Conservation (phyloP, 1,284 basidiomycete species). For the Ceratobasidium theobromae region DNA sequence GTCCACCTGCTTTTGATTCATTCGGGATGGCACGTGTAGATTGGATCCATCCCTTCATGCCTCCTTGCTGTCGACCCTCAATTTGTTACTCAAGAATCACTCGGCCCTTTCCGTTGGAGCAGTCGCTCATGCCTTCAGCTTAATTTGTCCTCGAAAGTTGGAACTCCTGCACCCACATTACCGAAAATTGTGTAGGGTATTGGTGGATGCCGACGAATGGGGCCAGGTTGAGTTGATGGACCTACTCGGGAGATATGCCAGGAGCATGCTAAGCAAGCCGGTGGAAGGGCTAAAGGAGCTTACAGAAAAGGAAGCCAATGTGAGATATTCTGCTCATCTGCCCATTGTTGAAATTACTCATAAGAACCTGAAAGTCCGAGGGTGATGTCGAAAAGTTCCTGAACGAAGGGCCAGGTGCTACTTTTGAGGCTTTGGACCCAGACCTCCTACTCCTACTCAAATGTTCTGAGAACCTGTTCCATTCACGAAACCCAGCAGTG, state of each 20-base stretch:
- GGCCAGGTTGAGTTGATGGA: constrained; percentile 83
- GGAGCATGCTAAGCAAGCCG: constrained; percentile 81
- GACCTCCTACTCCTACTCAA: constrained; percentile 79
- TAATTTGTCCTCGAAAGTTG: constrained; percentile 78
- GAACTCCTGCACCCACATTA: constrained; percentile 90
- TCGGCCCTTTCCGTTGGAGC: constrained; percentile 88
- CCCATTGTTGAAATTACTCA: background rate
- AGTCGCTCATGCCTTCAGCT: constrained; percentile 81
- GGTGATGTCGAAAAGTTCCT: constrained; percentile 21
- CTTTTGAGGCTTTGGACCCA: constrained; percentile 59
- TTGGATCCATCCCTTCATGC: constrained; percentile 73
- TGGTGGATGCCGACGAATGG: constrained; percentile 96
- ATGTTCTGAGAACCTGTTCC: constrained; percentile 72
- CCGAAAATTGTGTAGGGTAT: constrained; percentile 76
- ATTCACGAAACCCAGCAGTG: constrained; percentile 84
- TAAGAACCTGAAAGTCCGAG: background rate
- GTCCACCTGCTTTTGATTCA: constrained; percentile 3
- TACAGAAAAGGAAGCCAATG: constrained; percentile 38
- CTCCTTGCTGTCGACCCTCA: constrained; percentile 72
- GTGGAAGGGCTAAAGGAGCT: constrained; percentile 40
- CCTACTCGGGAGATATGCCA: constrained; percentile 79
- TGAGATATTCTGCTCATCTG: background rate
- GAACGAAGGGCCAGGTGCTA: constrained; percentile 36
- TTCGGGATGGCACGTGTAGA: constrained; percentile 47
- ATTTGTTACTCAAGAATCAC: constrained; percentile 74